These are phyloP conservation scores for Setomelanomma holmii DNA, from an alignment of 2,329 filamentous ascomycete genomes.

Conservation along the genomic window DNA sequence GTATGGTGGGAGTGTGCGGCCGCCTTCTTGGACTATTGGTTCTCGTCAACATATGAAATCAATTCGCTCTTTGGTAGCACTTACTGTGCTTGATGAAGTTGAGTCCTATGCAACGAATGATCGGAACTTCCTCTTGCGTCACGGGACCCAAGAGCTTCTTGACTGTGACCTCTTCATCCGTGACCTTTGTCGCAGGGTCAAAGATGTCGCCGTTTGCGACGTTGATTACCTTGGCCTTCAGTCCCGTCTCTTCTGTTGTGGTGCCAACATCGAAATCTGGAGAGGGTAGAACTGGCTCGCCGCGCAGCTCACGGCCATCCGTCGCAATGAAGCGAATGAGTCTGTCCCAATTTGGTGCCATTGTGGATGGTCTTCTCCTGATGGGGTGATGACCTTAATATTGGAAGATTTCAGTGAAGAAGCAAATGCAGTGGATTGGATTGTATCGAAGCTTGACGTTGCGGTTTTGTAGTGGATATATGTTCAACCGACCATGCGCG, in stretches of 20 bases:
- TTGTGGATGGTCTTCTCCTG: not conserved
- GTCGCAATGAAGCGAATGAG: slow-evolving; percentile 63
- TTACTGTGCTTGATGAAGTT: slow-evolving; percentile 67
- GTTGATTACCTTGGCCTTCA: slow-evolving; percentile 61
- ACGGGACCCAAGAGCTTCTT: slow-evolving; percentile 63
- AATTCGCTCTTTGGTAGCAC: too few species aligned
- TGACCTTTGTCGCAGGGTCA: slow-evolving; percentile 58
- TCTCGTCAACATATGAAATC: not conserved
- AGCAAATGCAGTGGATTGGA: not conserved
- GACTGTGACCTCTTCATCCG: slow-evolving; percentile 62
- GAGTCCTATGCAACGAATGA: slow-evolving; percentile 65
- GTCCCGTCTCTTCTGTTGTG: slow-evolving; percentile 54
- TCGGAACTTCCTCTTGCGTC: slow-evolving; percentile 59
- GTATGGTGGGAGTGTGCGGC: slow-evolving; percentile 58
- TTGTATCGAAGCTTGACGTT: not conserved
- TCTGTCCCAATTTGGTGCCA: slow-evolving; percentile 55
- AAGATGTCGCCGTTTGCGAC: slow-evolving; percentile 58
- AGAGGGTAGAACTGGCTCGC: slow-evolving; percentile 59
- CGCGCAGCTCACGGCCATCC: slow-evolving; percentile 59
- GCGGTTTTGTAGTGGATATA: slow-evolving; percentile 20
- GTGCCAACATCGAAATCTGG: slow-evolving; percentile 59
- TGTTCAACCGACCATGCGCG: slow-evolving; percentile 20
- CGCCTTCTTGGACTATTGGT: slow-evolving; percentile 59
- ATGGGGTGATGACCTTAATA: too few species aligned
- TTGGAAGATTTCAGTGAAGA: not conserved